Conservation (phyloP, 495 filamentous ascomycete species). For the Polyplosphaeria fusca region DNA sequence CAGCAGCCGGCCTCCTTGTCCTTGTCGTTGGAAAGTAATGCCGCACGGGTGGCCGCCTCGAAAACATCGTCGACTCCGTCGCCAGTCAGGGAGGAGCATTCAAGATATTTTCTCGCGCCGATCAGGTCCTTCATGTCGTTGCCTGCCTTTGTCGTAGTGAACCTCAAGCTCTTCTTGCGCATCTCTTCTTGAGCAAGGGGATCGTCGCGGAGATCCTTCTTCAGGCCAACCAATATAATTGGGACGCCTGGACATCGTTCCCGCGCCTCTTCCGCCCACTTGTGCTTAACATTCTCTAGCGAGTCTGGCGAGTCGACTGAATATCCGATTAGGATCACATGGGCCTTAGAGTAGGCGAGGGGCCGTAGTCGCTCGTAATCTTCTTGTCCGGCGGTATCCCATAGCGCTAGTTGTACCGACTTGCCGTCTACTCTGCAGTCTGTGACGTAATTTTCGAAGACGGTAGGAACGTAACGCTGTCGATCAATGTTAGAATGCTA, state of each 20-base stretch:
- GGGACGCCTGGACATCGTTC: constrained; percentile 91
- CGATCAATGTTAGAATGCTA: constrained; percentile 16
- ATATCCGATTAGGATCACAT: constrained; percentile 96
- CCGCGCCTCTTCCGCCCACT: constrained; percentile 97
- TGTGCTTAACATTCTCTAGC: constrained; percentile 96
- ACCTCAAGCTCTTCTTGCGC: constrained; percentile 87
- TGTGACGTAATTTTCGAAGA: constrained; percentile 50
- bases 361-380: constrained; percentile 72
- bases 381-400: constrained; percentile 51
- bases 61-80: constrained; percentile 99
- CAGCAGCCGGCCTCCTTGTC: constrained; percentile 80
- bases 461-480: constrained; percentile 42
- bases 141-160: constrained; percentile 77
- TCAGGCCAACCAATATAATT: constrained; percentile 94
- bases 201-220: constrained; percentile 96
- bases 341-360: constrained; percentile 93
- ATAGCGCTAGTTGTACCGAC: constrained; percentile 48
- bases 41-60: constrained; percentile 94
- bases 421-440: constrained; percentile 50
- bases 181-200: constrained; percentile 93
- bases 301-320: constrained; percentile 94
- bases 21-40: constrained; percentile 87
- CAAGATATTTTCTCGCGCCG: constrained; percentile 91
- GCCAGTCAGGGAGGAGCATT: constrained; percentile 94
- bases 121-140: constrained; percentile 77